Evolutionary conservation across 2,329 filamentous ascomycete species (phyloP).

Genomic region (Geoglossum cookeanum): DNA sequence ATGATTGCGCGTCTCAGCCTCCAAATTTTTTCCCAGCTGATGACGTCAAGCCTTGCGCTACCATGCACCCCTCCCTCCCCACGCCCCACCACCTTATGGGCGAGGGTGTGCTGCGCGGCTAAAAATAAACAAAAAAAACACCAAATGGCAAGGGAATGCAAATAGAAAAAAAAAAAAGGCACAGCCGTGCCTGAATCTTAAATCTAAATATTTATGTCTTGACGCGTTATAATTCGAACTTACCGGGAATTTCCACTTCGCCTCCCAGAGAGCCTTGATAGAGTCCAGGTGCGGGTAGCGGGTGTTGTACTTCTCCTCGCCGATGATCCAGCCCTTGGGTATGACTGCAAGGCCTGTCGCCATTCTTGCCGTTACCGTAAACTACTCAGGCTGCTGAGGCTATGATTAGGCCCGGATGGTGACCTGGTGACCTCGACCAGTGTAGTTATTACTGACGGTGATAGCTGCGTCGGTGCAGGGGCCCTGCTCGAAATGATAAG

Average conservation of each 20-base stretch:
- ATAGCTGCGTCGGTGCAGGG: too few relatives aligned
- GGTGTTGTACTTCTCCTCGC: constrained; percentile 28
- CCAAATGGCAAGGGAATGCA: not conserved
- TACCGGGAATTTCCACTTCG: constrained; percentile 53
- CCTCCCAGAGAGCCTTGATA: constrained; percentile 50
- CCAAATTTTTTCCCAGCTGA: not conserved
- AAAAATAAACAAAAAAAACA: too few relatives aligned
- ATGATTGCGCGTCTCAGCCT: not conserved
- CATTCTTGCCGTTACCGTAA: not conserved
- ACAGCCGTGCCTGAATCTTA: not conserved
- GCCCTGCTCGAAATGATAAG: too few relatives aligned
- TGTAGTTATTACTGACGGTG: too few relatives aligned
- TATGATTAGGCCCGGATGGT: too few relatives aligned
- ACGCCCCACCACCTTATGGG: not conserved
- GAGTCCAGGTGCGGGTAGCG: constrained; percentile 37
- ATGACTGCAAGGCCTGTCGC: not conserved
- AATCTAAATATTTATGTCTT: not conserved
- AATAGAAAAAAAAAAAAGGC: not conserved
- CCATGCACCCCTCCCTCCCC: not conserved
- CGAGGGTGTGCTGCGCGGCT: too few relatives aligned
- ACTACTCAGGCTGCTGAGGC: not conserved
- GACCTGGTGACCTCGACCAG: too few relatives aligned
- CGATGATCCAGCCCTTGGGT: constrained; percentile 13
- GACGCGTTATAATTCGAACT: constrained; percentile 10
- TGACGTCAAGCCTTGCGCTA: not conserved